Evolutionary conservation across 1,139 yeast genomes (phyloP).

Genomic region (Zygosaccharomyces pseudobailii): DNA sequence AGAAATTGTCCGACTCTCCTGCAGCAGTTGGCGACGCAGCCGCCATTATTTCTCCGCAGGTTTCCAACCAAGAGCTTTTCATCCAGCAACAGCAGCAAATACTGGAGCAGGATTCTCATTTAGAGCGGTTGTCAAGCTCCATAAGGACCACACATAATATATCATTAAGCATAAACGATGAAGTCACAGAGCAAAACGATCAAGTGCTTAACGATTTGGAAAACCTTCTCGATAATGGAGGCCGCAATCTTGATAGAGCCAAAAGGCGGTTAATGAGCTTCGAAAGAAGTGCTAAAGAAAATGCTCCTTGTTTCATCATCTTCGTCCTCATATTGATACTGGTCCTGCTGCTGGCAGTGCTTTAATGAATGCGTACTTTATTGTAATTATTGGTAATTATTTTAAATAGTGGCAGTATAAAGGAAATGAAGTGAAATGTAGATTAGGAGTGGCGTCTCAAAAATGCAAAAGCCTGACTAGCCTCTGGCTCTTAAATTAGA

Average conservation of each 20-base stretch:
- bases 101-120: slow-evolving; percentile 29
- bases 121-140: slow-evolving; percentile 22
- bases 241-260: slow-evolving; percentile 26
- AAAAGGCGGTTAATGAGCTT: slow-evolving; percentile 25
- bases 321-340: slow-evolving; percentile 23
- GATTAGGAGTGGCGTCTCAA: background rate
- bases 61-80: slow-evolving; percentile 30
- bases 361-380: slow-evolving; percentile 11
- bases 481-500: slow-evolving; percentile 7
- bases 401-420: background rate
- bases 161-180: slow-evolving; percentile 29
- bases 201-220: slow-evolving; percentile 30
- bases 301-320: slow-evolving; percentile 31
- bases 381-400: background rate
- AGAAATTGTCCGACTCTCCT: slow-evolving; percentile 5
- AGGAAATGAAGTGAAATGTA: background rate
- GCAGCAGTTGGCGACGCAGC: background rate
- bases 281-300: slow-evolving; percentile 28
- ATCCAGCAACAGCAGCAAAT: slow-evolving; percentile 31
- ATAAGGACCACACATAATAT: slow-evolving; percentile 26
- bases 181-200: slow-evolving; percentile 30
- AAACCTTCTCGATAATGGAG: slow-evolving; percentile 25
- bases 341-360: slow-evolving; percentile 22
- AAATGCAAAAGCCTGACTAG: background rate
- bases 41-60: slow-evolving; percentile 8